Evolutionary conservation across 2,329 filamentous ascomycete genomes (phyloP).

Genomic region (Aspergillus felis): DNA sequence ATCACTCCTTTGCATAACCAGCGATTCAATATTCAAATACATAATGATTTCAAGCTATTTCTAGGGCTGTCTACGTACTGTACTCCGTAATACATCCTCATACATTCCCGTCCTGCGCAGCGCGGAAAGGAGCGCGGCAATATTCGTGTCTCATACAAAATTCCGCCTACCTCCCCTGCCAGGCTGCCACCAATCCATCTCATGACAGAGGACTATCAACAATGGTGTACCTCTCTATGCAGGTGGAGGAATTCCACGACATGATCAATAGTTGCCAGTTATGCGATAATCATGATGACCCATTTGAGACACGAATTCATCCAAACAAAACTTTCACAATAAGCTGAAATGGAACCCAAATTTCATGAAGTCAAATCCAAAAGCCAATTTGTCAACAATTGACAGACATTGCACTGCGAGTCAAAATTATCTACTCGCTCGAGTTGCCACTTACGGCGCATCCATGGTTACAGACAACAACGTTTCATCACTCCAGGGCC

Average conservation of each 20-base stretch:
- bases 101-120: not conserved
- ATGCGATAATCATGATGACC: not conserved
- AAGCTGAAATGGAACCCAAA: not conserved
- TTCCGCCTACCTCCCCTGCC: not conserved
- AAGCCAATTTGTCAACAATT: not conserved
- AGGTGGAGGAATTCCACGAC: not conserved
- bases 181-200: not conserved
- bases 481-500: not conserved
- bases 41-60: not conserved
- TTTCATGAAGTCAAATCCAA: not conserved
- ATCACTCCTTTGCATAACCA: not conserved
- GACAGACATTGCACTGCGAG: not conserved
- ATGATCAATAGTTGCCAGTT: not conserved
- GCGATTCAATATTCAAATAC: not conserved
- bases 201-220: not conserved
- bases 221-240: not conserved
- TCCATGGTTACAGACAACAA: not conserved
- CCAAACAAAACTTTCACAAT: not conserved
- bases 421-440: conserved; percentile 1
- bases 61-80: too few relatives aligned
- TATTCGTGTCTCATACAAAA: not conserved
- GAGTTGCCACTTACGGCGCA: conserved; percentile 10
- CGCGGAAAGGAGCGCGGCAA: not conserved
- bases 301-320: not conserved
- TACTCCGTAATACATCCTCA: not conserved